Base-by-base conservation (phyloP, 768 basidiomycete species). In the Leccinum rimulosum region DNA sequence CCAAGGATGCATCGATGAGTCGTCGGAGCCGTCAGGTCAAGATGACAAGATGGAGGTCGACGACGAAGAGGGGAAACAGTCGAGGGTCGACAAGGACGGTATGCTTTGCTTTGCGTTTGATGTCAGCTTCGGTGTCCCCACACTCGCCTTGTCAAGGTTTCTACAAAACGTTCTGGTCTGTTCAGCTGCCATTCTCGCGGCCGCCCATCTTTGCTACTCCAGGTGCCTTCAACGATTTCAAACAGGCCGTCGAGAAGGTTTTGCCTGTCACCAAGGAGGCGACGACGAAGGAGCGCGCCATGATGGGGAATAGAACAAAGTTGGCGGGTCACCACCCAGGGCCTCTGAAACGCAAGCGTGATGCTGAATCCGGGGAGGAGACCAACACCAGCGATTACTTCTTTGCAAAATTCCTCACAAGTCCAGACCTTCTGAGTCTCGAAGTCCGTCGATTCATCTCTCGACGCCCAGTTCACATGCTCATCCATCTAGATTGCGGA, bases 321-420 rank as follows among this genome's bases (percentile, higher is more conserved):
- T 77, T 75, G 0, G 61, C 73, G 2, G 75, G 75, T 14, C 71
- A 75, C 57, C 66, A 73, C 48, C 71, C 64, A 9, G 43, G 43
- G 11, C 66, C 66, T 31, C 69, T 82, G 57, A 93, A 90, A 73
- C 80, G 87, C 58, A 89, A 87, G 74, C 84, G 87, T 25, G 89
- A 88, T 19, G 70, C 72, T 9, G 84, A 84, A 36, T 66, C 72
- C n/a, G 80, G 83, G 53, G 87, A 85, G 66, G 76, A 74, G 15
- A 79, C 78, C 56, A 74, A 76, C 19, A 71, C 60, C 4, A 83
- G 78, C 52, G 88, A 94, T 60, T 95, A 94, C 69, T 96, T 95
- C 75, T 95, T 95, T 67, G 91, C 94, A 38, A 97, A 95, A 73
- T 95, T 93, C 74, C 76, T 97, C 55, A 96, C 94, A 1, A 93